phyloP scores from a whole-genome alignment of 1,284 basidiomycete genomes.

The Austroboletus rostrupii region DNA sequence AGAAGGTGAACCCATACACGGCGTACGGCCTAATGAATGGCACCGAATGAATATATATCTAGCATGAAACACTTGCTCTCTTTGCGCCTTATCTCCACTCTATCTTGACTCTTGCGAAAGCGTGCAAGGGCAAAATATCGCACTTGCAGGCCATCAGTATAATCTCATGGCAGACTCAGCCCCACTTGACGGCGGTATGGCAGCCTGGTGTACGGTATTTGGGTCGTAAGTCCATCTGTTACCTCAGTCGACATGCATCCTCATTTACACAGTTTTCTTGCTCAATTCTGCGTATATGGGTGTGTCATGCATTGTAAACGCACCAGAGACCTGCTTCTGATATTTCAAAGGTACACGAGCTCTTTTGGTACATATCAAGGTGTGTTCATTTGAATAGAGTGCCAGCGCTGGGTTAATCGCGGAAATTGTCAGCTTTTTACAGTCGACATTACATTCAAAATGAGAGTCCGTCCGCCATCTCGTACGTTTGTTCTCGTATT shows the following conservation, averaged over 20 bases:
- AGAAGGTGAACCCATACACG: too few relatives aligned
- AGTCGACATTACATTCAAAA: slow-evolving; percentile 29
- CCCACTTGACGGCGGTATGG: slow-evolving; percentile 24
- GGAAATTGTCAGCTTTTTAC: slow-evolving; percentile 25
- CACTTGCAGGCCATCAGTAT: too few relatives aligned
- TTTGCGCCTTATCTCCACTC: too few relatives aligned
- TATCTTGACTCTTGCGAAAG: too few relatives aligned
- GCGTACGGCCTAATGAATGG: too few relatives aligned
- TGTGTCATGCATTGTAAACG: slow-evolving; percentile 2
- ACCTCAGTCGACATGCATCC: neutral
- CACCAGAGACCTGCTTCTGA: neutral
- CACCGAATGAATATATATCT: too few relatives aligned
- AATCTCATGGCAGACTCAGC: neutral
- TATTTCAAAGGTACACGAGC: slow-evolving; percentile 17
- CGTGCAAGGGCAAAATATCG: too few relatives aligned
- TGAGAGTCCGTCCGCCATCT: slow-evolving; percentile 28
- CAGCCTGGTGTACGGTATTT: slow-evolving; percentile 29
- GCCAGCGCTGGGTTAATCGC: neutral
- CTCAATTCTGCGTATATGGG: slow-evolving; percentile 29
- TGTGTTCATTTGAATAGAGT: neutral
- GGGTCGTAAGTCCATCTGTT: slow-evolving; percentile 20
- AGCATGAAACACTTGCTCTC: too few relatives aligned
- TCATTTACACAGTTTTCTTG: slow-evolving; percentile 22
- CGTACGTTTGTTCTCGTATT: slow-evolving; percentile 12
- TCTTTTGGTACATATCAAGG: slow-evolving; percentile 35